Conservation (phyloP, 176 grass and related monocot species). For the Oryza coarctata region DNA sequence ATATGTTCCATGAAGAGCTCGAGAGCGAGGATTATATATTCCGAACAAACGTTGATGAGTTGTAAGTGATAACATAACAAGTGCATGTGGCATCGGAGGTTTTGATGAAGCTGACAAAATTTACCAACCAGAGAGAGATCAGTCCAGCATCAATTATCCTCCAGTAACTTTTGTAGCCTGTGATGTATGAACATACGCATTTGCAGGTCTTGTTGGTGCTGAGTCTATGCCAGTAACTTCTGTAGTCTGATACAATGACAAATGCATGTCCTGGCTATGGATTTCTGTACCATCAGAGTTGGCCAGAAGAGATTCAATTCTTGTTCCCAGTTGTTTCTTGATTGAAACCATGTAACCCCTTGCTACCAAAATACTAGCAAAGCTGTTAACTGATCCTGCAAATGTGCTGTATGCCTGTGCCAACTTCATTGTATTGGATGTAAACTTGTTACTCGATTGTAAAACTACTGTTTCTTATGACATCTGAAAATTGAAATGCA, state of each 20-base stretch:
- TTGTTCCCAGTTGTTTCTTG: background rate
- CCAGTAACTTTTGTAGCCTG: background rate
- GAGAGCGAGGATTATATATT: conserved; percentile 86
- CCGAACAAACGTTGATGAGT: conserved; percentile 49
- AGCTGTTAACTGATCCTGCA: conserved; percentile 43
- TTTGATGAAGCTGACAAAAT: background rate
- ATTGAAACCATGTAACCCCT: background rate
- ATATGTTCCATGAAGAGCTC: conserved; percentile 77
- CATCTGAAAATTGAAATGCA: no score
- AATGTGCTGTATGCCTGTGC: background rate
- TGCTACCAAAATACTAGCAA: background rate
- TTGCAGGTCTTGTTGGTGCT: background rate
- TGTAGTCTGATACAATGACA: background rate
- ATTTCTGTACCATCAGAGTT: background rate
- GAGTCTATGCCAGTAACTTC: background rate
- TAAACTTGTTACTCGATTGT: no score
- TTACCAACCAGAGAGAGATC: background rate
- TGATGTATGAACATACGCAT: background rate
- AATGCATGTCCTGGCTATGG: background rate
- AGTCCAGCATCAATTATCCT: background rate
- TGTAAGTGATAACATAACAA: conserved; percentile 14
- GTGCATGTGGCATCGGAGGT: background rate
- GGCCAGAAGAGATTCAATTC: background rate
- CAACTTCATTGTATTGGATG: no score
- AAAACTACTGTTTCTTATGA: no score